Evolutionary conservation across 1,284 basidiomycete species (phyloP), one percentile per base, ranked within the genome.

Genomic region (Ustilago shanxiensis): DNA sequence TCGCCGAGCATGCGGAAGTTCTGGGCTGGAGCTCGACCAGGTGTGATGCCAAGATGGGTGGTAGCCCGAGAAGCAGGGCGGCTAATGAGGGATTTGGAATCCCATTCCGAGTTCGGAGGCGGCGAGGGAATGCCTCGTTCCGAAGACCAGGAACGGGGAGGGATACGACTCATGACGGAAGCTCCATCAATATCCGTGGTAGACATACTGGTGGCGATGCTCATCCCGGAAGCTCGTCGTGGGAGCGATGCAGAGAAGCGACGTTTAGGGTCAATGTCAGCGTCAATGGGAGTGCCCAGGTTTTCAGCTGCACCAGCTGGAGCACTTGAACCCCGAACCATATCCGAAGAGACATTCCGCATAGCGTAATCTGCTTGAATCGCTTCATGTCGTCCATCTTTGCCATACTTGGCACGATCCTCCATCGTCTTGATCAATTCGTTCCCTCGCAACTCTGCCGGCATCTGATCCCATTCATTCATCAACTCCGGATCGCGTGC

Each of bases 31-130:
- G 56, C 56, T 3, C 69, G 59, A 22, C 63, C 61, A 14, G 57
- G 57, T 0, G 35, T 29, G 10, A 73, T 20, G 26, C 55, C 57
- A 35, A 53, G 41, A 11, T 72, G 51, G 3, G 60, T 64, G 3
- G 66, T 70, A 6, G 63, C 66, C n/a, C 72, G 51, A 37, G 72
- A 75, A 26, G 63, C 67, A 0, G 67, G 72, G 8, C 72, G 67
- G 44, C 67, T 70, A 55, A 70, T 29, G 29, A 77, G 28, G 31
- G 70, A 77, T 44, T 55, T 60, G 31, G 50, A 66, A 37, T 77
- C 74, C 66, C 71, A 79, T 16, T 77, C 79, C 47, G 80, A 78
- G 50, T 80, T 80, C 3, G 79, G 72, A 10, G 80, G 80, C 1
- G 79, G 72, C 4, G 68, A 72, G 0, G 80, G 79, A 11, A 81